These are phyloP conservation scores for Teunomyces panamensis DNA, from an alignment of 805 yeast species.

Conservation along the genomic window DNA sequence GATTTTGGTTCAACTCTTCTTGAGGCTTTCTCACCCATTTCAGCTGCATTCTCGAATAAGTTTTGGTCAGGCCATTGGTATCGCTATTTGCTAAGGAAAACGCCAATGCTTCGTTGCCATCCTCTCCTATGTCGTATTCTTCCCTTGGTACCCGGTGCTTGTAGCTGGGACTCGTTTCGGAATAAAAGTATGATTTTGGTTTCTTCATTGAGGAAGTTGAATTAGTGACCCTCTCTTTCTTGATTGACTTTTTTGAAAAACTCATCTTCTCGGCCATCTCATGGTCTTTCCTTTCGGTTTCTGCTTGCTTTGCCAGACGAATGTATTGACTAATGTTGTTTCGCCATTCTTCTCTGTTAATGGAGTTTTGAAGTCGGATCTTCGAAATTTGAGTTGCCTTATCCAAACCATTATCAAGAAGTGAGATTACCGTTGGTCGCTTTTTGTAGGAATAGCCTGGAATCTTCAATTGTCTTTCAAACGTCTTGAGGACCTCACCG, in stretches of 20 bases:
- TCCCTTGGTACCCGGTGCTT: not conserved
- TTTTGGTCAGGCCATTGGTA: not conserved
- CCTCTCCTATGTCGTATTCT: slow-evolving; percentile 8
- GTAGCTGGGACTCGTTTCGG: not conserved
- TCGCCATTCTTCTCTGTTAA: slow-evolving; percentile 24
- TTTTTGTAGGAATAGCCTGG: slow-evolving; percentile 9
- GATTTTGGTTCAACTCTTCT: not conserved
- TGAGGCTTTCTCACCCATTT: not conserved
- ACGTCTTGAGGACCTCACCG: slow-evolving; percentile 8
- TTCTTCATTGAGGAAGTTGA: not conserved
- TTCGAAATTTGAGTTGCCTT: slow-evolving; percentile 17
- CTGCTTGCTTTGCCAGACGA: slow-evolving; percentile 8
- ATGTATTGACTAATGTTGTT: slow-evolving; percentile 14
- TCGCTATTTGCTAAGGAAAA: not conserved
- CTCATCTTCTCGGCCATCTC: not conserved
- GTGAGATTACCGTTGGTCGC: slow-evolving; percentile 14
- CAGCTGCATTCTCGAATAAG: not conserved
- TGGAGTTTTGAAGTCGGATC: slow-evolving; percentile 27
- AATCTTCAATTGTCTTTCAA: slow-evolving; percentile 5
- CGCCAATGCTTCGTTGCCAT: slow-evolving; percentile 6
- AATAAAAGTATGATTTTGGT: not conserved
- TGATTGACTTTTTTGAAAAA: not conserved
- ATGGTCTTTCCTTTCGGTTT: not conserved
- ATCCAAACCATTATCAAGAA: slow-evolving; percentile 14
- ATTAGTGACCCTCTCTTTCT: not conserved